Evolutionary conservation across 495 filamentous ascomycete genomes (phyloP).

Genomic region (Saxophila tyrrhenica): DNA sequence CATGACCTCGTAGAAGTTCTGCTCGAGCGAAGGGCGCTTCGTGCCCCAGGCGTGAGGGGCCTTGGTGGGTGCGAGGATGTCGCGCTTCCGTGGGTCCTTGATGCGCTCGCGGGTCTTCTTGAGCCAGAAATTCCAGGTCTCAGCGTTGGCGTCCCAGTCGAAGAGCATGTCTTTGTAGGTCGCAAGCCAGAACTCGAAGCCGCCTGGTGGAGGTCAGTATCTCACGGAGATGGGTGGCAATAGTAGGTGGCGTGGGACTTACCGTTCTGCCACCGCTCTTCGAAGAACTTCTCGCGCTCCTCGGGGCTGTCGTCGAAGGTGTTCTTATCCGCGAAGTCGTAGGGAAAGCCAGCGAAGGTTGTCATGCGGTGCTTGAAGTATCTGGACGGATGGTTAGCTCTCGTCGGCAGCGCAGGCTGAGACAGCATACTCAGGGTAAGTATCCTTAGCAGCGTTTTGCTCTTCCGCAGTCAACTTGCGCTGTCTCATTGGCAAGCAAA

Average conservation of each 20-base stretch:
- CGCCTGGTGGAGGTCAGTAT: slow-evolving; percentile 23
- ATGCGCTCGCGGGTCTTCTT: slow-evolving; percentile 36
- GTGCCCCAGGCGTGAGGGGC: slow-evolving; percentile 40
- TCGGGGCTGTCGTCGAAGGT: slow-evolving; percentile 39
- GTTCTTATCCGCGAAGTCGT: slow-evolving; percentile 30
- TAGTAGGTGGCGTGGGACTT: background rate
- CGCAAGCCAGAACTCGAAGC: slow-evolving; percentile 42
- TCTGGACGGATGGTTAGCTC: background rate
- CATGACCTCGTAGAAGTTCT: slow-evolving; percentile 41
- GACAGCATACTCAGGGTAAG: slow-evolving; percentile 38
- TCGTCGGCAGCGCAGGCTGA: slow-evolving; percentile 4
- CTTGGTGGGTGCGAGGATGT: slow-evolving; percentile 39
- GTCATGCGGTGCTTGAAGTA: slow-evolving; percentile 36
- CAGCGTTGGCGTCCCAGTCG: slow-evolving; percentile 36
- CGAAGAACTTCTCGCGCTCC: slow-evolving; percentile 38
- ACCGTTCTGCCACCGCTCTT: slow-evolving; percentile 33
- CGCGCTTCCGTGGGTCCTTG: slow-evolving; percentile 35
- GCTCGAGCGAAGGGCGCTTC: slow-evolving; percentile 39
- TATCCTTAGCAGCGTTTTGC: slow-evolving; percentile 33
- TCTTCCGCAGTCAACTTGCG: slow-evolving; percentile 33
- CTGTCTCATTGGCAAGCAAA: slow-evolving; percentile 42
- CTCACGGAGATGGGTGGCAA: background rate
- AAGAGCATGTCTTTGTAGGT: slow-evolving; percentile 41
- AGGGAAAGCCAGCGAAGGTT: slow-evolving; percentile 39
- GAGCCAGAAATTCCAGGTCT: slow-evolving; percentile 35